Conservation (phyloP, 2,329 filamentous ascomycete species). For the Stemphylium vesicarium region DNA sequence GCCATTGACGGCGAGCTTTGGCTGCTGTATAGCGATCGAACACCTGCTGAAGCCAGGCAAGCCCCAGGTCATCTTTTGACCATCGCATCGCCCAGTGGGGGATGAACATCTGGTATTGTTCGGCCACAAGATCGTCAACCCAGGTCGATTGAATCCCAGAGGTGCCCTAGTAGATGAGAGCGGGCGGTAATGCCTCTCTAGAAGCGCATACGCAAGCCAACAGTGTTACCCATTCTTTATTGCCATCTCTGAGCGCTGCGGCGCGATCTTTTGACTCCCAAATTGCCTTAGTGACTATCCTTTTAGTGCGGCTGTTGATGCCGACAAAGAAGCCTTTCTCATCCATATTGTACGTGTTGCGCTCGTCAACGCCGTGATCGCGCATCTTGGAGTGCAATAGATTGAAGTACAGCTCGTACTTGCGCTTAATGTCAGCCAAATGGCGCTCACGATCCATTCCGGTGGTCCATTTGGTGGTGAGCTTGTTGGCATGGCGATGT, state of each 20-base stretch:
- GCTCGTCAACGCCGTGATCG: conserved; percentile 5
- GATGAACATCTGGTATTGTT: not conserved
- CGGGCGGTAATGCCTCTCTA: conserved; percentile 10
- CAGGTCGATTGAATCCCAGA: conserved; percentile 10
- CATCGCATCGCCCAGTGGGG: no score
- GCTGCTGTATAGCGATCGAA: no score
- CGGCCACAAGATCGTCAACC: not conserved
- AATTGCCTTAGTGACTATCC: conserved; percentile 2
- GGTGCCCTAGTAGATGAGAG: conserved; percentile 10
- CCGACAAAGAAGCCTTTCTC: conserved; percentile 13
- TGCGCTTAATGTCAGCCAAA: conserved; percentile 1
- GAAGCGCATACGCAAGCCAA: conserved; percentile 20
- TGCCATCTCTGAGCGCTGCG: conserved; percentile 5
- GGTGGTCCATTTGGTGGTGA: conserved; percentile 6
- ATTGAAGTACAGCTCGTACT: conserved; percentile 14
- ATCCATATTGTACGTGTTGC: conserved; percentile 21
- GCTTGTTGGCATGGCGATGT: conserved; percentile 2
- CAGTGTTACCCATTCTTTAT: not conserved
- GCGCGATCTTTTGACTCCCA: not conserved
- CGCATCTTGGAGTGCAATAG: conserved; percentile 12
- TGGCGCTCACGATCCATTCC: conserved; percentile 8
- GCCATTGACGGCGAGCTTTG: no score
- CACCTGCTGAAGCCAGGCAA: no score
- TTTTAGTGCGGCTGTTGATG: conserved; percentile 2
- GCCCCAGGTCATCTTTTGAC: no score